A percentile compares a stretch with the other conserved stretches of the same genome.
Evolutionary conservation across 257 asterid species (phyloP).

Genomic region (Buddleja alternifolia): DNA sequence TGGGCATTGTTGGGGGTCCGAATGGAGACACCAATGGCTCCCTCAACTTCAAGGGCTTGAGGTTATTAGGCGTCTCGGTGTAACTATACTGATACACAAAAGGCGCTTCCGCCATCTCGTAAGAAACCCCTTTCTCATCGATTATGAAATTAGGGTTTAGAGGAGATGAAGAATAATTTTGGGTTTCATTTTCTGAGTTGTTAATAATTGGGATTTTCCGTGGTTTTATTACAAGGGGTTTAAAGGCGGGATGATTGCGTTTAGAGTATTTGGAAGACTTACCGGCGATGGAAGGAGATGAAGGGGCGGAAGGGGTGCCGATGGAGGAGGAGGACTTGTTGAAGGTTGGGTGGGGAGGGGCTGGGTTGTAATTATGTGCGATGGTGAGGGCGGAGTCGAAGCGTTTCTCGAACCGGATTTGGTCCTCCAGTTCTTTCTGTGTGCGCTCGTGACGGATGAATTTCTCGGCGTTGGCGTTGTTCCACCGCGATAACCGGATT

Average conservation of each 20-base stretch:
- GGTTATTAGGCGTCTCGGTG: slow-evolving; percentile 89
- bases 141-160: slow-evolving; percentile 49
- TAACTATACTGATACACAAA: slow-evolving; percentile 91
- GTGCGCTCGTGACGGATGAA: slow-evolving; percentile 57
- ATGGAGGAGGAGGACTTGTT: too few species aligned
- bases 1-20: slow-evolving; percentile 73
- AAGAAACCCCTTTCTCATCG: slow-evolving; percentile 73
- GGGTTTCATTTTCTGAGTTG: slow-evolving; percentile 26
- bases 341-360: slow-evolving; percentile 76
- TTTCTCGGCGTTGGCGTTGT: slow-evolving; percentile 94
- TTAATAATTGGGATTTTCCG: slow-evolving; percentile 37
- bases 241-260: slow-evolving; percentile 65
- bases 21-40: slow-evolving; percentile 91
- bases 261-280: slow-evolving; percentile 81
- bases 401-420: slow-evolving; percentile 72
- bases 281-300: slow-evolving; percentile 83
- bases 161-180: too few species aligned
- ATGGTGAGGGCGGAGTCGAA: slow-evolving; percentile 70
- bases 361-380: slow-evolving; percentile 69
- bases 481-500: slow-evolving; percentile 93
- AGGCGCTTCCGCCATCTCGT: slow-evolving; percentile 81
- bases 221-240: slow-evolving; percentile 39
- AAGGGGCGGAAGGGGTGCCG: slow-evolving; percentile 91
- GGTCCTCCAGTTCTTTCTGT: slow-evolving; percentile 83
- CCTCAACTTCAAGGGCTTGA: slow-evolving; percentile 75